Conservation (phyloP, 2,329 filamentous ascomycete species). For the Camillea tinctor region DNA sequence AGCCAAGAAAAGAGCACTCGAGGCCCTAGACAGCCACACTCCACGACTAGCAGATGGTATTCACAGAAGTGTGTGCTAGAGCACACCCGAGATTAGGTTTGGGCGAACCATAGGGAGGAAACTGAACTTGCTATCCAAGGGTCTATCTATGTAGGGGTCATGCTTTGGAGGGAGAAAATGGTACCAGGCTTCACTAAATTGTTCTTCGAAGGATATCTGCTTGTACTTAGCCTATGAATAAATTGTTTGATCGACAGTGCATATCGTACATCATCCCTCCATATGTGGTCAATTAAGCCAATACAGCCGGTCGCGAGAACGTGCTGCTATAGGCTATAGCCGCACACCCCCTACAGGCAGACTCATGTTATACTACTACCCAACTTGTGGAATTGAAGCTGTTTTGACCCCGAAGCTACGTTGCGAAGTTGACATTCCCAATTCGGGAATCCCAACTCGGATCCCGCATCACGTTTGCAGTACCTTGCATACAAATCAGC, state of each 20-base stretch:
- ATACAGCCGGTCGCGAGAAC: background rate
- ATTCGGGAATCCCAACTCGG: background rate
- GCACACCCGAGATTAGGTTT: background rate
- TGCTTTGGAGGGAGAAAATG: background rate
- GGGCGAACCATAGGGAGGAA: background rate
- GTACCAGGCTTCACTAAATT: background rate
- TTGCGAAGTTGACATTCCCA: background rate
- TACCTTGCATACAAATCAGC: background rate
- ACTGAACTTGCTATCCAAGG: background rate
- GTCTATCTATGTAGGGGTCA: background rate
- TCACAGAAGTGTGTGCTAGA: conserved; percentile 32
- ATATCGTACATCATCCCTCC: background rate
- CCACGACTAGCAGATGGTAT: conserved; percentile 30
- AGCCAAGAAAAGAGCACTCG: background rate
- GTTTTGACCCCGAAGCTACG: background rate
- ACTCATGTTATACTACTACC: background rate
- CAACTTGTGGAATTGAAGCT: background rate
- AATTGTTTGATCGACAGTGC: background rate
- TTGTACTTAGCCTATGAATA: background rate
- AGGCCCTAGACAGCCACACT: conserved; percentile 3
- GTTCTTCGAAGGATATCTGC: background rate
- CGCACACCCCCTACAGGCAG: background rate
- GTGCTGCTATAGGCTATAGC: background rate
- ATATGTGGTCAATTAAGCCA: background rate
- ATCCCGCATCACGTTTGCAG: background rate